Percentiles rank a stretch among this genome's conserved stretches.
Conservation (phyloP, 2,329 filamentous ascomycete genomes). For the Penicillium glabrum region DNA sequence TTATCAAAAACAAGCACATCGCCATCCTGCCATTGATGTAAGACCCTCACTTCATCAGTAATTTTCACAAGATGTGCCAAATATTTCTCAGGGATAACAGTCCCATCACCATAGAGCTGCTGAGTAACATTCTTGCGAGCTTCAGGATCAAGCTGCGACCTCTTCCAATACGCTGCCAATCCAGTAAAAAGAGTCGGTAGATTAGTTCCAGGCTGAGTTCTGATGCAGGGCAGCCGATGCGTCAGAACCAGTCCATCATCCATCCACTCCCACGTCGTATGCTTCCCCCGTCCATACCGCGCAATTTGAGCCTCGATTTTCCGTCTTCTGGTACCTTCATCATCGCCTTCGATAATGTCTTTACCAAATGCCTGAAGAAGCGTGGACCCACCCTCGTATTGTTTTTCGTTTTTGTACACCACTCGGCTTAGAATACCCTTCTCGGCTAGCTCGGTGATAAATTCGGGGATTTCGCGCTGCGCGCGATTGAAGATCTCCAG, state of each 20-base stretch:
- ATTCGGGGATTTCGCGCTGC: constrained; percentile 49
- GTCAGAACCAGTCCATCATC: constrained; percentile 47
- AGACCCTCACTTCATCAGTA: constrained; percentile 51
- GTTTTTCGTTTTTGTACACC: constrained; percentile 45
- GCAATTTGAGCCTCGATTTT: constrained; percentile 54
- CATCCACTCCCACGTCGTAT: constrained; percentile 52
- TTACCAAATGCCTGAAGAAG: constrained; percentile 51
- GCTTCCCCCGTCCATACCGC: constrained; percentile 46
- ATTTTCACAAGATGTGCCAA: constrained; percentile 44
- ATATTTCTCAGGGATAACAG: constrained; percentile 49
- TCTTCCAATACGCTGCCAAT: constrained; percentile 48
- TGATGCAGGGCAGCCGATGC: constrained; percentile 48
- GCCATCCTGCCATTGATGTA: constrained; percentile 50
- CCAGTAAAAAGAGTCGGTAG: constrained; percentile 50
- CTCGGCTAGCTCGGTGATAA: constrained; percentile 42
- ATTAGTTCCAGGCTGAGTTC: constrained; percentile 48
- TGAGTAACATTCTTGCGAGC: constrained; percentile 35
- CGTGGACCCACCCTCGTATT: constrained; percentile 50
- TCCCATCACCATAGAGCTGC: constrained; percentile 49
- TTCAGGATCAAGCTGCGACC: constrained; percentile 21
- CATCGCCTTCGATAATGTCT: constrained; percentile 45
- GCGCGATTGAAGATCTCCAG: constrained; percentile 49
- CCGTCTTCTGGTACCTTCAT: constrained; percentile 38
- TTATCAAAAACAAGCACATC: constrained; percentile 54
- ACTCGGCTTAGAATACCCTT: constrained; percentile 48